phyloP scores from a whole-genome alignment of 805 yeast species.

The Teunomyces panamensis region DNA sequence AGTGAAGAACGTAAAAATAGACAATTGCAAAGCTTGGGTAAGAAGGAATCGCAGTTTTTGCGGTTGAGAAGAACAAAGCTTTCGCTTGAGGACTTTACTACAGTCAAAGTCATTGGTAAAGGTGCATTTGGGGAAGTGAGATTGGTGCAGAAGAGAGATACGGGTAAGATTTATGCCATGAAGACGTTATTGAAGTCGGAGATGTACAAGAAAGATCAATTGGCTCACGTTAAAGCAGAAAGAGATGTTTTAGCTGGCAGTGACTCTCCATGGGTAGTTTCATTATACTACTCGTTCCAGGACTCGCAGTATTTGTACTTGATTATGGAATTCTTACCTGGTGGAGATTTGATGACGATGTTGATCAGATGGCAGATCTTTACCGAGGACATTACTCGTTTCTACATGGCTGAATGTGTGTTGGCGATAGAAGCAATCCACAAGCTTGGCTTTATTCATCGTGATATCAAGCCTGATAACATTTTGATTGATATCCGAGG shows the following conservation, averaged over 20 bases:
- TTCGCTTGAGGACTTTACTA: constrained; percentile 77
- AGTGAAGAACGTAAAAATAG: constrained; percentile 85
- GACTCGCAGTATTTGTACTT: constrained; percentile 62
- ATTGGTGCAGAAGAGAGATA: constrained; percentile 87
- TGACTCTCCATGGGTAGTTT: constrained; percentile 86
- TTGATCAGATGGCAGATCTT: constrained; percentile 90
- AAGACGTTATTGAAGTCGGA: constrained; percentile 86
- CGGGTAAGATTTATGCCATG: constrained; percentile 93
- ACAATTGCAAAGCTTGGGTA: constrained; percentile 78
- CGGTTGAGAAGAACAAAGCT: constrained; percentile 82
- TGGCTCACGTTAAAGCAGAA: constrained; percentile 94
- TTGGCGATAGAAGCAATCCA: constrained; percentile 93
- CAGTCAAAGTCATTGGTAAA: constrained; percentile 89
- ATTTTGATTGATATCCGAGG: constrained; percentile 80
- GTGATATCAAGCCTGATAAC: constrained; percentile 98
- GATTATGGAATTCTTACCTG: constrained; percentile 48
- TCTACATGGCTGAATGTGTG: constrained; percentile 95
- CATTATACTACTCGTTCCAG: constrained; percentile 78
- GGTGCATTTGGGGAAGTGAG: constrained; percentile 99
- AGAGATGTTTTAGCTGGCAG: constrained; percentile 91
- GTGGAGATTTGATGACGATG: constrained; percentile 93
- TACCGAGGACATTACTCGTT: constrained; percentile 88
- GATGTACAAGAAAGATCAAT: constrained; percentile 91
- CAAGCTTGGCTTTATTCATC: constrained; percentile 88
- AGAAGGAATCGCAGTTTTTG: constrained; percentile 82